phyloP scores from a whole-genome alignment of 139 green algal species.

The Closterium sp. region DNA sequence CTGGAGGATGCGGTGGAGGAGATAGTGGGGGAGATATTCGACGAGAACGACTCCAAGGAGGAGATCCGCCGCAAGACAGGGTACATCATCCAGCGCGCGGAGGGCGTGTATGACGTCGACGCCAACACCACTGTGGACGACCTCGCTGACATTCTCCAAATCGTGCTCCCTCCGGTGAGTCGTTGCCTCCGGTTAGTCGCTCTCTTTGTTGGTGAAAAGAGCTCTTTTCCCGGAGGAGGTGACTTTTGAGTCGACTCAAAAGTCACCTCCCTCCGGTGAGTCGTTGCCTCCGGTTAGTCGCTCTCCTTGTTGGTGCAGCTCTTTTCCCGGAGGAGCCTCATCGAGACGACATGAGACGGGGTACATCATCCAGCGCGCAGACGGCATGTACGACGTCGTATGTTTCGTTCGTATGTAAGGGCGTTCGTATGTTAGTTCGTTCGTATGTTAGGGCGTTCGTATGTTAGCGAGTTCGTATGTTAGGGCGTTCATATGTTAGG shows the following conservation, averaged over 20 bases:
- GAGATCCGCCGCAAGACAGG: constrained; percentile 41
- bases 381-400: constrained; percentile 57
- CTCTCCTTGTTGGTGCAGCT: not conserved
- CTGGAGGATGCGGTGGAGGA: constrained; percentile 62
- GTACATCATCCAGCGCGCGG: not conserved
- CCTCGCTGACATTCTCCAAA: not conserved
- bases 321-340: not conserved
- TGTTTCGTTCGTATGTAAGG: no score
- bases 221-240: no score
- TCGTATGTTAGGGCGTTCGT: no score
- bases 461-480: no score
- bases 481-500: no score
- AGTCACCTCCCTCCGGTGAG: no score
- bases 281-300: no score
- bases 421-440: no score
- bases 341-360: constrained; percentile 37
- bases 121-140: not conserved
- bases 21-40: constrained; percentile 64
- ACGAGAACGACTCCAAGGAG: constrained; percentile 57
- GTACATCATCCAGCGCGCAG: constrained; percentile 28
- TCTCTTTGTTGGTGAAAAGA: no score
- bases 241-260: no score
- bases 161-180: no score
- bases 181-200: no score
- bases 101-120: not conserved